These are phyloP conservation scores for Vicia faba DNA, from an alignment of 306 rosid species.

Conservation along the genomic window DNA sequence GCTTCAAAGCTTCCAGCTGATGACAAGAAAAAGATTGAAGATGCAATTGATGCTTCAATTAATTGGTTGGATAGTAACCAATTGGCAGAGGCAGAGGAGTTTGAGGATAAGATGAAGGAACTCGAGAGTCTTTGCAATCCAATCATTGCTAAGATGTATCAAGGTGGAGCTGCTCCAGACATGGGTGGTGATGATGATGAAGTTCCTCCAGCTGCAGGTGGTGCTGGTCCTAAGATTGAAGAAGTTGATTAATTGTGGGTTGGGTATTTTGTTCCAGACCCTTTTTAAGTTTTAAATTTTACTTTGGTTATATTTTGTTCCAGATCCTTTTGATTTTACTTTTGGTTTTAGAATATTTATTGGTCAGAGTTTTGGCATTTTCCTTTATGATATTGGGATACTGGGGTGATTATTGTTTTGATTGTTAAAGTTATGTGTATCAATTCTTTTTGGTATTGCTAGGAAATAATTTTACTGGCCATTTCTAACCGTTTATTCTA, in stretches of 20 bases:
- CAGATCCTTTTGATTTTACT: no score
- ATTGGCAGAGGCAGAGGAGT: constrained; percentile 61
- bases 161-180: constrained; percentile 58
- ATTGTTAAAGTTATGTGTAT: no score
- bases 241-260: constrained; percentile 54
- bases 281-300: background rate
- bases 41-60: constrained; percentile 52
- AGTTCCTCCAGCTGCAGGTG: constrained; percentile 49
- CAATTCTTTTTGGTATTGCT: no score
- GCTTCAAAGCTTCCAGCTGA: constrained; percentile 37
- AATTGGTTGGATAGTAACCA: constrained; percentile 65
- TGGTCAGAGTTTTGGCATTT: no score
- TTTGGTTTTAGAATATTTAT: no score
- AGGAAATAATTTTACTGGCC: no score
- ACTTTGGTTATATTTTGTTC: background rate
- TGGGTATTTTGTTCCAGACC: background rate
- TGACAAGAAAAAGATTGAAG: constrained; percentile 63
- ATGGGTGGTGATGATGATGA: constrained; percentile 52
- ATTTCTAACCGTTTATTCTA: no score
- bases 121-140: constrained; percentile 63
- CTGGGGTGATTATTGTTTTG: no score
- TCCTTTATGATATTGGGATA: no score
- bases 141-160: constrained; percentile 65
- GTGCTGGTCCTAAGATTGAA: constrained; percentile 69
- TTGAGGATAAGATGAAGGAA: constrained; percentile 68